Conservation (phyloP, 768 basidiomycete genomes). For the Daedaleopsis nitida region DNA sequence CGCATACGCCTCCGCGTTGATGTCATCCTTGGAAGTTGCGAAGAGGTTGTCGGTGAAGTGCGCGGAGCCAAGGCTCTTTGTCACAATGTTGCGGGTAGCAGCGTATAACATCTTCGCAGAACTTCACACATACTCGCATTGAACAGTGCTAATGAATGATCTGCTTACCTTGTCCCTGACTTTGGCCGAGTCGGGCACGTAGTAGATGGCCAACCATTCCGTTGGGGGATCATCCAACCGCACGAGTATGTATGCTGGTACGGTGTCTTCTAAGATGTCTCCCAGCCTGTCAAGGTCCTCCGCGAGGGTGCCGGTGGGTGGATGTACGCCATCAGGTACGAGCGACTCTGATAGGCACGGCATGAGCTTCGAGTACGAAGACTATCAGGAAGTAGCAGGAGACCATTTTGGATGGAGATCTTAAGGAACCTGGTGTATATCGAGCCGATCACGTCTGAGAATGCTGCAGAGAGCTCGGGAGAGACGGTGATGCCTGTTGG, state of each 20-base stretch:
- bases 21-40: conserved; percentile 70
- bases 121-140: neutral
- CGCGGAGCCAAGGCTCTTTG: conserved; percentile 73
- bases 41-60: conserved; percentile 76
- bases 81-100: conserved; percentile 68
- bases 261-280: conserved; percentile 55
- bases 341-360: conserved; percentile 57
- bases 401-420: conserved; percentile 76
- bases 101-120: conserved; percentile 81
- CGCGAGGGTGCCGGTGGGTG: conserved; percentile 52
- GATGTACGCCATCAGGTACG: conserved; percentile 56
- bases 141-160: neutral
- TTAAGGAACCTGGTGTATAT: conserved; percentile 70
- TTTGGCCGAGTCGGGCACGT: conserved; percentile 81
- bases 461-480: conserved; percentile 54
- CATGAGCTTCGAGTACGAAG: conserved; percentile 20
- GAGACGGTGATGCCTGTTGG: conserved; percentile 72
- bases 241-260: conserved; percentile 77
- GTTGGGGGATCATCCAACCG: conserved; percentile 58
- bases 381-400: conserved; percentile 25
- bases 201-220: conserved; percentile 76
- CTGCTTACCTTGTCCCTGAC: conserved; percentile 74
- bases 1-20: conserved; percentile 70
- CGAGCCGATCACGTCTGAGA: conserved; percentile 58
- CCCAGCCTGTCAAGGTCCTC: conserved; percentile 64